A percentile compares a stretch with the other conserved stretches of the same genome.
These are phyloP conservation scores for Termitomyces titanicus DNA, from an alignment of 768 basidiomycete species.

Conservation along the genomic window DNA sequence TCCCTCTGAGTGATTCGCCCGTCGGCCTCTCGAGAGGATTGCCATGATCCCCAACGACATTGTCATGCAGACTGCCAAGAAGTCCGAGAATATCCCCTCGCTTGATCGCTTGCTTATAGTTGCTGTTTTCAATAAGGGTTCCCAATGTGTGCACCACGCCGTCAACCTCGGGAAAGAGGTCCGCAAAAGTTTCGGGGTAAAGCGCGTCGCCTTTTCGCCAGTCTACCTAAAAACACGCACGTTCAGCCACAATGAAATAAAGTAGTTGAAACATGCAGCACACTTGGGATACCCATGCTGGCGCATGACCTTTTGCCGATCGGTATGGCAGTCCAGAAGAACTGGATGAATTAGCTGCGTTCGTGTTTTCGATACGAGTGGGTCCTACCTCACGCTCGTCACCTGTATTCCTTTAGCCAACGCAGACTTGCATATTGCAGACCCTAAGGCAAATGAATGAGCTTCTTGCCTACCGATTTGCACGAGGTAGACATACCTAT, in stretches of 20 bases:
- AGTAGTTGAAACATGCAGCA: constrained; percentile 15
- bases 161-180: constrained; percentile 59
- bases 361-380: neutral
- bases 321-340: constrained; percentile 83
- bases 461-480: neutral
- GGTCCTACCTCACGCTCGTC: constrained; percentile 76
- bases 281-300: constrained; percentile 82
- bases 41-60: constrained; percentile 32
- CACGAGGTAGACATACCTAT: constrained; percentile 52
- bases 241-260: constrained; percentile 3
- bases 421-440: constrained; percentile 88
- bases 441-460: constrained; percentile 51
- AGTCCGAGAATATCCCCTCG: constrained; percentile 54
- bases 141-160: constrained; percentile 95
- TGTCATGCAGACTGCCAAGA: constrained; percentile 37
- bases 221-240: constrained; percentile 53
- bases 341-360: constrained; percentile 34
- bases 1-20: constrained; percentile 30
- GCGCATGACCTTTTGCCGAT: constrained; percentile 87
- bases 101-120: constrained; percentile 75
- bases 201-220: constrained; percentile 89
- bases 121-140: constrained; percentile 74
- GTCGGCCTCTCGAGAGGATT: constrained; percentile 58
- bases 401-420: constrained; percentile 82
- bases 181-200: constrained; percentile 65